Percentiles rank a stretch among this genome's conserved stretches.
Conservation (phyloP, 2,329 filamentous ascomycete species). For the Curvularia hawaiiensis region DNA sequence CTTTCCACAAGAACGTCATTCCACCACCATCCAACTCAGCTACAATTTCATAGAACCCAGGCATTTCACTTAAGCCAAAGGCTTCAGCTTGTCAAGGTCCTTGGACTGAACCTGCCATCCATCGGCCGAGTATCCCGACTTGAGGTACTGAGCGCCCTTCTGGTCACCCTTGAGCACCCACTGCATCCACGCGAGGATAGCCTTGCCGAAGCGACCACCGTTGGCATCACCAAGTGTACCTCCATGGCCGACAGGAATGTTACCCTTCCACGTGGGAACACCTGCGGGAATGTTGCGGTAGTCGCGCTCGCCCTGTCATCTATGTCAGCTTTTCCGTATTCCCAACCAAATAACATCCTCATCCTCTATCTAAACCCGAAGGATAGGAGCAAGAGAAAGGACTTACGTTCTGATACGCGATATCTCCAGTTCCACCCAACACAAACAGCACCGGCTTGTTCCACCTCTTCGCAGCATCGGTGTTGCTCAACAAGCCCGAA, state of each 20-base stretch:
- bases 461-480: slow-evolving; percentile 12
- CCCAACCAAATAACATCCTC: too few species aligned
- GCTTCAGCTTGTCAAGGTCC: slow-evolving; percentile 13
- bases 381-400: too few species aligned
- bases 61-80: slow-evolving; percentile 1
- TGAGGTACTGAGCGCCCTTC: slow-evolving; percentile 11
- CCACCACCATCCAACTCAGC: background rate
- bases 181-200: slow-evolving; percentile 19
- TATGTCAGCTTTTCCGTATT: background rate
- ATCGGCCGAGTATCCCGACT: slow-evolving; percentile 12
- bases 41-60: too few species aligned
- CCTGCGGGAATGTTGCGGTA: slow-evolving; percentile 19
- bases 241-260: slow-evolving; percentile 28
- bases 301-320: slow-evolving; percentile 23
- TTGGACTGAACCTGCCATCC: slow-evolving; percentile 15
- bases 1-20: background rate
- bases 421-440: slow-evolving; percentile 22
- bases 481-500: slow-evolving; percentile 21
- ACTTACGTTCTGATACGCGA: slow-evolving; percentile 27
- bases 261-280: slow-evolving; percentile 26
- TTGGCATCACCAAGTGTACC: slow-evolving; percentile 20
- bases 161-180: slow-evolving; percentile 23
- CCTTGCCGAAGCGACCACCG: slow-evolving; percentile 24
- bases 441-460: slow-evolving; percentile 25
- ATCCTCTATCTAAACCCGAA: too few species aligned